Evolutionary conservation across 1,284 basidiomycete genomes (phyloP).

Genomic region (Melanopsichium pennsylvanicum): DNA sequence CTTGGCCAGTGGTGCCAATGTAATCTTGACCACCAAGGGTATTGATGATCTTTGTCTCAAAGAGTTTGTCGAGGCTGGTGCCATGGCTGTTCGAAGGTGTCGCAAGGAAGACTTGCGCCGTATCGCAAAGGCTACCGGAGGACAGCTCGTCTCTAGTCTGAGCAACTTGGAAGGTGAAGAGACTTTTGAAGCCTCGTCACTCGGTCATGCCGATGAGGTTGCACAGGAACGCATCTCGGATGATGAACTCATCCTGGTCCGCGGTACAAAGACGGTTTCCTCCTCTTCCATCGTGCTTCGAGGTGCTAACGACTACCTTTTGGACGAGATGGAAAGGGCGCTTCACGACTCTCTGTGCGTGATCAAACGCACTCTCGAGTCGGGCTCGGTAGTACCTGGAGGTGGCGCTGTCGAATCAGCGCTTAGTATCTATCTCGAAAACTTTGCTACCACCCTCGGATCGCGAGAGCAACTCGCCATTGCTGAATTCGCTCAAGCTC

Average conservation of each 20-base stretch:
- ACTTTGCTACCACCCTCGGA: slow-evolving; percentile 93
- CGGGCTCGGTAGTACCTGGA: slow-evolving; percentile 92
- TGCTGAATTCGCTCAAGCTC: slow-evolving; percentile 92
- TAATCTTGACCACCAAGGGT: slow-evolving; percentile 96
- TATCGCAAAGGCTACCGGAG: slow-evolving; percentile 96
- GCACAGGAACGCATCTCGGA: slow-evolving; percentile 97
- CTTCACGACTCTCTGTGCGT: slow-evolving; percentile 93
- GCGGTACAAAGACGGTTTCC: slow-evolving; percentile 95
- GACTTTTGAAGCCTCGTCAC: slow-evolving; percentile 88
- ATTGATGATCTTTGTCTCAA: slow-evolving; percentile 98
- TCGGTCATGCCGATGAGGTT: slow-evolving; percentile 94
- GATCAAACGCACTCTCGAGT: slow-evolving; percentile 97
- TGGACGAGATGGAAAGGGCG: slow-evolving; percentile 99
- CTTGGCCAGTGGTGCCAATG: slow-evolving; percentile 92
- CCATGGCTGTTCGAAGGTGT: slow-evolving; percentile 97
- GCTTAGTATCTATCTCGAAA: slow-evolving; percentile 95
- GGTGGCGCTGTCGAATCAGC: slow-evolving; percentile 98
- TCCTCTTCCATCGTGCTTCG: slow-evolving; percentile 91
- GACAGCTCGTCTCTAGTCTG: slow-evolving; percentile 87
- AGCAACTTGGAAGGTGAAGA: slow-evolving; percentile 98
- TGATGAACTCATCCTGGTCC: slow-evolving; percentile 95
- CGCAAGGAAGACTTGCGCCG: slow-evolving; percentile 96
- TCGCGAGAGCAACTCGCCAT: slow-evolving; percentile 98
- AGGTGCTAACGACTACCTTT: slow-evolving; percentile 98
- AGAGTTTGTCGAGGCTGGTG: slow-evolving; percentile 98